These are phyloP conservation scores for Beverwykella pulmonaria DNA, from an alignment of 495 filamentous ascomycete genomes.

Conservation along the genomic window DNA sequence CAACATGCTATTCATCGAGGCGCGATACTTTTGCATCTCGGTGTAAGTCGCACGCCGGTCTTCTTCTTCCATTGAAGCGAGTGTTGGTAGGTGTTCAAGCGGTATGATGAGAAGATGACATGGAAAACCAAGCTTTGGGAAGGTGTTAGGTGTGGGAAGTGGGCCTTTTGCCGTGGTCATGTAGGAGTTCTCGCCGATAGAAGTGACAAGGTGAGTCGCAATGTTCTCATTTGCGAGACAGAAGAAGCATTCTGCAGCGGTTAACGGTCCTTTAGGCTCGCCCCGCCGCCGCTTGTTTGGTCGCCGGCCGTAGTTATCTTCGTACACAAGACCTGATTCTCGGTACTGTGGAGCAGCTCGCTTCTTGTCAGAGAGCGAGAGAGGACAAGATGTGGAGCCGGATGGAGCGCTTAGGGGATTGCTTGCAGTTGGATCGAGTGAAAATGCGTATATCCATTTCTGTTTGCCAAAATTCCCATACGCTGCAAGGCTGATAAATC, in stretches of 20 bases:
- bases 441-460: slow-evolving; percentile 91
- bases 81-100: slow-evolving; percentile 71
- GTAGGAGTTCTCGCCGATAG: slow-evolving; percentile 81
- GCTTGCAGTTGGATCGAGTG: slow-evolving; percentile 65
- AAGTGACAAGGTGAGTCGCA: slow-evolving; percentile 83
- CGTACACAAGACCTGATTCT: slow-evolving; percentile 65
- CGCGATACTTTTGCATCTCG: slow-evolving; percentile 82
- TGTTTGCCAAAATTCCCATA: slow-evolving; percentile 72
- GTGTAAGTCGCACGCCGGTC: slow-evolving; percentile 60
- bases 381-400: slow-evolving; percentile 72
- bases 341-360: slow-evolving; percentile 53
- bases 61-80: slow-evolving; percentile 60
- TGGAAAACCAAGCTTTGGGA: slow-evolving; percentile 71
- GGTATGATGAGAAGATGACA: slow-evolving; percentile 91
- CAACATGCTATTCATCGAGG: slow-evolving; percentile 71
- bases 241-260: slow-evolving; percentile 87
- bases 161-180: slow-evolving; percentile 92
- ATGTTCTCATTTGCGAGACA: slow-evolving; percentile 83
- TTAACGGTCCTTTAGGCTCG: slow-evolving; percentile 66
- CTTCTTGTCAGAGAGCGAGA: slow-evolving; percentile 64
- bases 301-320: slow-evolving; percentile 44
- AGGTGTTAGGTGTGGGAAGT: slow-evolving; percentile 68
- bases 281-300: slow-evolving; percentile 46
- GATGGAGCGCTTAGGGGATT: slow-evolving; percentile 59
- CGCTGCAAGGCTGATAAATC: slow-evolving; percentile 84